Evolutionary conservation across 495 filamentous ascomycete species (phyloP).

Genomic region (Darksidea phi): DNA sequence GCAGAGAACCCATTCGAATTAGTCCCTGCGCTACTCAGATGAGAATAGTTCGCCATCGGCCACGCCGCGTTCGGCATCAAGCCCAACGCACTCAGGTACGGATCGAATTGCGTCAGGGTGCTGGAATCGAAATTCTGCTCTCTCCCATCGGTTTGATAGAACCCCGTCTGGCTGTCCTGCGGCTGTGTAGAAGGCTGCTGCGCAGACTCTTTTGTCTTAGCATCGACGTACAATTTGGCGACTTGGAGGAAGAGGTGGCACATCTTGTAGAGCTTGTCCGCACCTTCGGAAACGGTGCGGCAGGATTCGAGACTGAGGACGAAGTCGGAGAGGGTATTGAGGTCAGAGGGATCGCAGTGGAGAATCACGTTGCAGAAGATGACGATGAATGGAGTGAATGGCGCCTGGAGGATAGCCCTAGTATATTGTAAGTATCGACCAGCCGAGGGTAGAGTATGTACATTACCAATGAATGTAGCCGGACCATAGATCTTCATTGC

Average conservation of each 20-base stretch:
- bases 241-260: conserved; percentile 62
- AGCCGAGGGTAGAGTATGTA: background rate
- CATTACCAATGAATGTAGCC: conserved; percentile 65
- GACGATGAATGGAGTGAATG: conserved; percentile 68
- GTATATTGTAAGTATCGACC: background rate
- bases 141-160: conserved; percentile 15
- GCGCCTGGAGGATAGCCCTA: conserved; percentile 64
- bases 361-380: conserved; percentile 69
- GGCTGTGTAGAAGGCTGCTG: conserved; percentile 15
- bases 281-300: conserved; percentile 54
- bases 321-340: conserved; percentile 56
- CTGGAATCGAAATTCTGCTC: conserved; percentile 51
- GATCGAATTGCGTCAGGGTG: conserved; percentile 59
- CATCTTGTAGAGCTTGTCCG: conserved; percentile 59
- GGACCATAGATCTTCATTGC: conserved; percentile 47
- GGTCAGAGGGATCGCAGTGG: conserved; percentile 46
- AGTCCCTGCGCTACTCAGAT: background rate
- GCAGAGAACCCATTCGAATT: conserved; percentile 1
- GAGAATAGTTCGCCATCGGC: conserved; percentile 9
- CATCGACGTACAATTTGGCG: conserved; percentile 61
- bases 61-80: conserved; percentile 51
- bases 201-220: conserved; percentile 51
- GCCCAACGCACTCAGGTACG: conserved; percentile 62
- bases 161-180: background rate
- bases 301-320: conserved; percentile 55